Evolutionary conservation across 768 basidiomycete species (phyloP), one percentile per base, ranked within the genome.

Genomic region (Dictyophora rubrovolvata): DNA sequence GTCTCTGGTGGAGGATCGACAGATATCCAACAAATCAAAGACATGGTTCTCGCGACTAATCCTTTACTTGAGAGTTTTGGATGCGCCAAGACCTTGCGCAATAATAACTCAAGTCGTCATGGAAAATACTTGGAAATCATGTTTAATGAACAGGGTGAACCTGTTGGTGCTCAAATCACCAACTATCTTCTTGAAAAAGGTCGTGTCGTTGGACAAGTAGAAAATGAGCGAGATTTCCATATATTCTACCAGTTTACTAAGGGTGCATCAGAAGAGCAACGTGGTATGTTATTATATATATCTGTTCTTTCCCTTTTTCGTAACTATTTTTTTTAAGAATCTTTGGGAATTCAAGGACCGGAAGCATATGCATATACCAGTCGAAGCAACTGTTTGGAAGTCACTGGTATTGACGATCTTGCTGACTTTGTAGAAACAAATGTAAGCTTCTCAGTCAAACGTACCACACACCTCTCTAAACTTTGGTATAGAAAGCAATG

Each of bases 221-320:
- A 91, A 69, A 87, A 89, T 64, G 96, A 99, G 72, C 84, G 96
- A 61, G 90, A 96, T 70, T 98, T 98, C 72, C 96, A 99, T 68
- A 94, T 99, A 61, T 98, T 99, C 77, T 99, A 98, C 71, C 96
- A 99, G 69, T 96, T 98, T 71, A 97, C 96, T 23, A 99, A 97
- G 69, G 93, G 85, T 5, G 95, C 96, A 4, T 84, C 88, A 7
- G 78, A 85, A 51, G 89, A 86, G 50, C 92, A 97, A 70, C 83
- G 92, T 70, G 93, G 93, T 90, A 66, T 59, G 79, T 12, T 69
- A 17, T n/a, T n/a, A 18, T 23, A 23, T 5, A 17, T 28, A 7
- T 28, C 51, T 10, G 34, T 52, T 20, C 14, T n/a, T 35, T 5
- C 34, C 12, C 17, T 7, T 23, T 6, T 5, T 11, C 34, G 34